Conservation (phyloP, 2,329 filamentous ascomycete species). For the Colletotrichum brevisporum region DNA sequence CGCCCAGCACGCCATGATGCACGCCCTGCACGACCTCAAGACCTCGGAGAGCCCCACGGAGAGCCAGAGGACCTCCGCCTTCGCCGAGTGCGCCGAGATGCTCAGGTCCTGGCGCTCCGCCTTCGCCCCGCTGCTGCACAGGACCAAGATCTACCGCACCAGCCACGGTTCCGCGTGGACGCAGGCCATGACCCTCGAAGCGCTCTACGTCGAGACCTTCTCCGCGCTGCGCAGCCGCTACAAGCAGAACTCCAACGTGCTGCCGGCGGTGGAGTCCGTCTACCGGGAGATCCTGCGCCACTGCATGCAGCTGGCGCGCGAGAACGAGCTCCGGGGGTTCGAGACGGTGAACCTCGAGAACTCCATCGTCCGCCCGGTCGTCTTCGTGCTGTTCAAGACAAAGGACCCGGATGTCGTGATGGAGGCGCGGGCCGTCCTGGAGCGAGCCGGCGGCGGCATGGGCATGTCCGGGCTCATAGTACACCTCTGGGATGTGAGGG, state of each 20-base stretch:
- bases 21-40: constrained; percentile 29
- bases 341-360: constrained; percentile 24
- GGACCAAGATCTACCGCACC: background rate
- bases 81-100: constrained; percentile 9
- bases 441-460: constrained; percentile 2
- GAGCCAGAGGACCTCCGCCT: background rate
- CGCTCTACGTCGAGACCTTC: constrained; percentile 29
- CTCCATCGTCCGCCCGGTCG: constrained; percentile 26
- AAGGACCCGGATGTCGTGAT: constrained; percentile 14
- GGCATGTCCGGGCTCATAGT: background rate
- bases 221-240: constrained; percentile 23
- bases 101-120: constrained; percentile 13
- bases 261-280: constrained; percentile 23
- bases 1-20: constrained; percentile 24
- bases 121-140: constrained; percentile 23
- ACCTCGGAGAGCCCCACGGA: background rate
- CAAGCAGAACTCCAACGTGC: constrained; percentile 18
- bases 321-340: constrained; percentile 9
- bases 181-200: constrained; percentile 31
- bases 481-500: too few species aligned
- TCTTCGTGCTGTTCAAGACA: constrained; percentile 27
- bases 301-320: constrained; percentile 10
- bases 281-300: constrained; percentile 23
- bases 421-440: constrained; percentile 3
- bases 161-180: constrained; percentile 10